Base-by-base conservation (phyloP, 768 basidiomycete species). In the Kwoniella heveanensis region DNA sequence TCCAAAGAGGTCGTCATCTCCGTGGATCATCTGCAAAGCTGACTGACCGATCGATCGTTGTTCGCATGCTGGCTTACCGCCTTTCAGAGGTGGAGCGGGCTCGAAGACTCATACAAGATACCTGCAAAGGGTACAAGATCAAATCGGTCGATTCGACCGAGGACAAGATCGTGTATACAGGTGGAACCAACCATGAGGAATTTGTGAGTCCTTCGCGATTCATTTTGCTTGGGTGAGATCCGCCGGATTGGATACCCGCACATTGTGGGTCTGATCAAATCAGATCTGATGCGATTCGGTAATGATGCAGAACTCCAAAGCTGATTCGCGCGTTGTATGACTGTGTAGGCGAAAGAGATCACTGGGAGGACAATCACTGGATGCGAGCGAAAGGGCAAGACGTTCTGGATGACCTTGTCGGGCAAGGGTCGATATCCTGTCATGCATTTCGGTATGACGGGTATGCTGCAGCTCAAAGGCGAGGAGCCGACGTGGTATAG, bases 401-500 rank as follows among this genome's bases (percentile, higher is more conserved):
- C 74, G 78, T 81, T 81, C 68, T 91, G 88, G 69, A 76, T 91
- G 12, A 83, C 84, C 48, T 82, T 91, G 2, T 83, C 85, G 29
- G 88, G 88, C 7, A 63, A 80, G 15, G 89, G 88, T 0, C 82
- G 82, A 70, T 76, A 85, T 66, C 89, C 89, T 2, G 87, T 90
- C 2, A 79, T 90, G 52, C 90, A 91, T 73, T 89, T 91, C 68
- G 90, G 90, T 1, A 91, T 91, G 90, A 90, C 89, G 1, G 90
- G 90, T n/a, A 88, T 86, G 85, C 81, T 91, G 32, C 87, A 88
- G 81, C 88, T 86, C 17, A 85, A 78, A 65, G 78, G 78, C 0
- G 65, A 69, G 48, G 78, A 79, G 67, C 78, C 78, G 13, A 76
- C 74, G 32, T 79, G 78, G 78, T 79, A 79, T 58, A 61, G 73